These are phyloP conservation scores for Microdochium paspali DNA, from an alignment of 2,329 filamentous ascomycete species.

Conservation along the genomic window DNA sequence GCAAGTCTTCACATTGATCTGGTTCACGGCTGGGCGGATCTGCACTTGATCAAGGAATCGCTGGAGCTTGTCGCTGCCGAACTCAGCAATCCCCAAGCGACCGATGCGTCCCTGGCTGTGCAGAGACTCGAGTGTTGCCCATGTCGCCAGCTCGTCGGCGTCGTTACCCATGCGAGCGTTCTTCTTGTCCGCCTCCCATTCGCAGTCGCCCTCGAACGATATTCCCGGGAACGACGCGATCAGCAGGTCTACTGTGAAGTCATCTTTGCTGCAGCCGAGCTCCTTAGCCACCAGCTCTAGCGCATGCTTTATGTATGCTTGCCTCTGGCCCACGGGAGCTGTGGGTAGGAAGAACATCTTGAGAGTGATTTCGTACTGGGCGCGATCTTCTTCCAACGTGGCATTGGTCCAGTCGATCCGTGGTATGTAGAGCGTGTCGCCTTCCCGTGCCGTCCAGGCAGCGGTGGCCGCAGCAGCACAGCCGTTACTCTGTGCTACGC, in stretches of 20 bases:
- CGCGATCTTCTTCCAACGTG: slow-evolving; percentile 69
- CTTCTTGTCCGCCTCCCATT: slow-evolving; percentile 60
- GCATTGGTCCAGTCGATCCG: slow-evolving; percentile 62
- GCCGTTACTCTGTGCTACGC: slow-evolving; percentile 12
- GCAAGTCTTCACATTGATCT: slow-evolving; percentile 94
- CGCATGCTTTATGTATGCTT: slow-evolving; percentile 66
- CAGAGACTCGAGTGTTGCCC: slow-evolving; percentile 65
- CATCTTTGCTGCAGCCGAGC: slow-evolving; percentile 52
- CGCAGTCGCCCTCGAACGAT: slow-evolving; percentile 86
- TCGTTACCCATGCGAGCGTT: slow-evolving; percentile 55
- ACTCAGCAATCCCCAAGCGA: slow-evolving; percentile 81
- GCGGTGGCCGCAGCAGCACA: slow-evolving; percentile 18
- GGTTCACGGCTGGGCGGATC: slow-evolving; percentile 74
- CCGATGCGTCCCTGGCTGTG: slow-evolving; percentile 61
- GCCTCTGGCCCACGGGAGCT: slow-evolving; percentile 54
- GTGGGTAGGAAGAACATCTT: slow-evolving; percentile 89
- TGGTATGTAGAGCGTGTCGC: slow-evolving; percentile 62
- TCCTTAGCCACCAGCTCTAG: slow-evolving; percentile 73
- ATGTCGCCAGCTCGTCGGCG: slow-evolving; percentile 58
- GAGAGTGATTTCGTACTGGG: slow-evolving; percentile 87
- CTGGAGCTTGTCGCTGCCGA: slow-evolving; percentile 74
- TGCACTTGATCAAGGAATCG: slow-evolving; percentile 64
- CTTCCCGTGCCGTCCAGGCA: slow-evolving; percentile 61
- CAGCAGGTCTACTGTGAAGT: slow-evolving; percentile 62
- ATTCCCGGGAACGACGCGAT: slow-evolving; percentile 91